Conservation (phyloP, 2,329 filamentous ascomycete genomes). For the Colletotrichum liaoningense region DNA sequence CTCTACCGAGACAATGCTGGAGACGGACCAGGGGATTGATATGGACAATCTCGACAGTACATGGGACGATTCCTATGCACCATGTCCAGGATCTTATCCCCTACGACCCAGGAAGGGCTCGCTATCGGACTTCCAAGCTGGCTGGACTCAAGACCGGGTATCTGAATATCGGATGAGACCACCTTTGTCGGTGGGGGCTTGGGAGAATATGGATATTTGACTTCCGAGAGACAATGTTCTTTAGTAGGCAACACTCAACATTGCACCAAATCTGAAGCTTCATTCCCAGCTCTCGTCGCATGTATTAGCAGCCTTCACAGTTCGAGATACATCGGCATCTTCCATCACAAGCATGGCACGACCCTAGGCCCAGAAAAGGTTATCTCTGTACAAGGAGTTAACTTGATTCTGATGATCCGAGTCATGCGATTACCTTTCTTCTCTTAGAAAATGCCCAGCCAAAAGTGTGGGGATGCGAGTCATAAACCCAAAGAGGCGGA, state of each 20-base stretch:
- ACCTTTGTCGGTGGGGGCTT: background rate
- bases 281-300: too few relatives aligned
- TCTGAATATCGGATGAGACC: background rate
- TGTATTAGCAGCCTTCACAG: background rate
- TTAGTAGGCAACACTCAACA: too few relatives aligned
- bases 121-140: background rate
- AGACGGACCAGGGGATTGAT: too few relatives aligned
- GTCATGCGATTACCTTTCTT: background rate
- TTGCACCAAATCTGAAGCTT: too few relatives aligned
- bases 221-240: too few relatives aligned
- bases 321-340: background rate
- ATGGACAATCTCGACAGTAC: too few relatives aligned
- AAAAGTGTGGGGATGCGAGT: conserved; percentile 14
- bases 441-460: conserved; percentile 5
- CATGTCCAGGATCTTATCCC: background rate
- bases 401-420: background rate
- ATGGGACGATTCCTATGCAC: too few relatives aligned
- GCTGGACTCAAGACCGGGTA: background rate
- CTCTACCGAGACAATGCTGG: too few relatives aligned
- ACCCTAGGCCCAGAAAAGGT: background rate
- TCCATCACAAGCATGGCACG: background rate
- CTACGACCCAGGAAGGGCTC: background rate
- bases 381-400: background rate
- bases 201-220: background rate
- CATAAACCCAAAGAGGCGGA: background rate